Evolutionary conservation across 2,329 filamentous ascomycete genomes (phyloP).

Genomic region (Magnaporthiopsis rhizophila): DNA sequence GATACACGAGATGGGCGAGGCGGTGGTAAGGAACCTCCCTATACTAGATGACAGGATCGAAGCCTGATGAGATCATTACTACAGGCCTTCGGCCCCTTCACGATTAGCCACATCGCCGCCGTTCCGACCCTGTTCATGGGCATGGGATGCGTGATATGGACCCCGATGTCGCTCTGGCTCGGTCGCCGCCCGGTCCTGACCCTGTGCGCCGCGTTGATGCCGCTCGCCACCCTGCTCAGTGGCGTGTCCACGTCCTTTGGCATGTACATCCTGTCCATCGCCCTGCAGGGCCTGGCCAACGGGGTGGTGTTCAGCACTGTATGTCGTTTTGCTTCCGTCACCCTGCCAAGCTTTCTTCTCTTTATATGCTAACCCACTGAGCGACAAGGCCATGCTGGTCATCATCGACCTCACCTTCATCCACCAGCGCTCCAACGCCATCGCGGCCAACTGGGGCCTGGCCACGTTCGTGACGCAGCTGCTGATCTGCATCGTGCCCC

Average conservation of each 20-base stretch:
- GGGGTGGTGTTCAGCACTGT: slow-evolving; percentile 23
- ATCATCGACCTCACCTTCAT: slow-evolving; percentile 31
- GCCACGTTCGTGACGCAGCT: slow-evolving; percentile 18
- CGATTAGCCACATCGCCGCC: slow-evolving; percentile 19
- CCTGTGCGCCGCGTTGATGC: slow-evolving; percentile 19
- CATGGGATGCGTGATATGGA: slow-evolving; percentile 27
- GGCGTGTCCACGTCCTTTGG: slow-evolving; percentile 18
- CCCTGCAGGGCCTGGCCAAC: slow-evolving; percentile 24
- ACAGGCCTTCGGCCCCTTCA: slow-evolving; percentile 19
- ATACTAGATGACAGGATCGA: background rate
- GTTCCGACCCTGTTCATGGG: slow-evolving; percentile 25
- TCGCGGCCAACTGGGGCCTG: slow-evolving; percentile 27
- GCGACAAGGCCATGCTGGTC: slow-evolving; percentile 24
- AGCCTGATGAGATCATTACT: background rate
- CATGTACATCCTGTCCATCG: slow-evolving; percentile 20
- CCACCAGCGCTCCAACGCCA: slow-evolving; percentile 24
- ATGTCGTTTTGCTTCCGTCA: slow-evolving; percentile 8
- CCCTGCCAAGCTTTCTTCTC: background rate
- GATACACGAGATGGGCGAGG: slow-evolving; percentile 13
- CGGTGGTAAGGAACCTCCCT: slow-evolving; percentile 10
- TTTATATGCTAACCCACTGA: background rate
- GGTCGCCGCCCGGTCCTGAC: slow-evolving; percentile 29
- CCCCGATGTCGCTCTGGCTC: slow-evolving; percentile 26
- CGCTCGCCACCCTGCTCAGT: slow-evolving; percentile 21
- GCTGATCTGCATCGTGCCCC: slow-evolving; percentile 19